Percentiles rank a stretch among this genome's conserved stretches.
Evolutionary conservation across 345 rosid species (phyloP).

Genomic region (Rhodomyrtus tomentosa): DNA sequence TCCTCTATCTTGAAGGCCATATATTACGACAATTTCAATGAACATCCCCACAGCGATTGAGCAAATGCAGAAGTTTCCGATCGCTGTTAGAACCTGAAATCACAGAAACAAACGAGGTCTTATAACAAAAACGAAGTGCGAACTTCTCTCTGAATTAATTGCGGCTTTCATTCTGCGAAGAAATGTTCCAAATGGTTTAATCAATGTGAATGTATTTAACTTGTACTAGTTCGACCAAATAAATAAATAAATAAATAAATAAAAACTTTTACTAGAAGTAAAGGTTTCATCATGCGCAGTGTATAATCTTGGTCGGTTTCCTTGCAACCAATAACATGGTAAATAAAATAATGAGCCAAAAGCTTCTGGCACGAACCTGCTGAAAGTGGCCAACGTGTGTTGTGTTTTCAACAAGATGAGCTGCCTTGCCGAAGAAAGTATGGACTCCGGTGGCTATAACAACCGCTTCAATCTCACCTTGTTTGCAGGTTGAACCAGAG

Average conservation of each 20-base stretch:
- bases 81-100: slow-evolving; percentile 63
- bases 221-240: too few species aligned
- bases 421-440: slow-evolving; percentile 92
- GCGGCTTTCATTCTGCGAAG: neutral
- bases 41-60: slow-evolving; percentile 79
- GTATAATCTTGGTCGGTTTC: neutral
- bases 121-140: neutral
- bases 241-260: too few species aligned
- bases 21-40: slow-evolving; percentile 53
- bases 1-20: slow-evolving; percentile 29
- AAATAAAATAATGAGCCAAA: neutral
- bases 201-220: neutral
- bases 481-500: slow-evolving; percentile 89
- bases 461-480: slow-evolving; percentile 91
- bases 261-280: neutral
- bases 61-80: slow-evolving; percentile 95
- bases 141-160: neutral
- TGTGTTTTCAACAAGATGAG: slow-evolving; percentile 87
- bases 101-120: neutral
- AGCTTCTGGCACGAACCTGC: slow-evolving; percentile 28
- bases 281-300: neutral
- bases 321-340: neutral
- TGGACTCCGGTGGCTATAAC: slow-evolving; percentile 87
- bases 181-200: neutral
- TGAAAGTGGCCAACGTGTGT: slow-evolving; percentile 87